Evolutionary conservation across 345 rosid genomes (phyloP).

Genomic region (Lepidium didymum): DNA sequence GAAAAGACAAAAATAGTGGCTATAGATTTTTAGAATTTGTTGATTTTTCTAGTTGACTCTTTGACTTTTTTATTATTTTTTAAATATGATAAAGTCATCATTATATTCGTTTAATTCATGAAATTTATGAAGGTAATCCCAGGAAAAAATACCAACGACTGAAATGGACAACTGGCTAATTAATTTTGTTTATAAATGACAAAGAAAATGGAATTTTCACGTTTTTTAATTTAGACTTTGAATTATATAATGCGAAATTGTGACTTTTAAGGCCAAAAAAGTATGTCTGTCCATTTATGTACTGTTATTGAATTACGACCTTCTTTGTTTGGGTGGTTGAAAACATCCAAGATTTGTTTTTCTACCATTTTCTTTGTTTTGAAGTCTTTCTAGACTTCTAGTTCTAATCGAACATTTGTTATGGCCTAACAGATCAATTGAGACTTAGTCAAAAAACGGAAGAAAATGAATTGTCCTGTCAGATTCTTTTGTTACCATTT

Average conservation of each 20-base stretch:
- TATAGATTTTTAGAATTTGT: background rate
- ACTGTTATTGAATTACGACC: background rate
- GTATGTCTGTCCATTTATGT: background rate
- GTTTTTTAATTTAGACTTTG: conserved; percentile 15
- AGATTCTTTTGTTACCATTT: too few species aligned
- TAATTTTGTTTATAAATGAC: background rate
- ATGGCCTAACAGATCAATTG: too few species aligned
- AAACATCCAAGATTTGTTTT: background rate
- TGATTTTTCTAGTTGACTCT: background rate
- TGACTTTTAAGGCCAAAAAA: conserved; percentile 10
- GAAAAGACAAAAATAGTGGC: background rate
- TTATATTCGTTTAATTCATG: background rate
- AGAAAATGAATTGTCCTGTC: too few species aligned
- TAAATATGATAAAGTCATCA: background rate
- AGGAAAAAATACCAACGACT: background rate
- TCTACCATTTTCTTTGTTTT: background rate
- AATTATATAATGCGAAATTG: background rate
- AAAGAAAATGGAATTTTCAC: background rate
- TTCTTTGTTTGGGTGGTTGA: background rate
- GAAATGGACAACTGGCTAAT: background rate
- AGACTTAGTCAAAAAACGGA: too few species aligned
- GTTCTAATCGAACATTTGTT: too few species aligned
- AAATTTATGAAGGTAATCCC: background rate
- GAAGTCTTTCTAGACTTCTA: background rate
- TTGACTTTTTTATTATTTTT: background rate